phyloP scores from a whole-genome alignment of 257 asterid species.

The Capsicum pubescens region DNA sequence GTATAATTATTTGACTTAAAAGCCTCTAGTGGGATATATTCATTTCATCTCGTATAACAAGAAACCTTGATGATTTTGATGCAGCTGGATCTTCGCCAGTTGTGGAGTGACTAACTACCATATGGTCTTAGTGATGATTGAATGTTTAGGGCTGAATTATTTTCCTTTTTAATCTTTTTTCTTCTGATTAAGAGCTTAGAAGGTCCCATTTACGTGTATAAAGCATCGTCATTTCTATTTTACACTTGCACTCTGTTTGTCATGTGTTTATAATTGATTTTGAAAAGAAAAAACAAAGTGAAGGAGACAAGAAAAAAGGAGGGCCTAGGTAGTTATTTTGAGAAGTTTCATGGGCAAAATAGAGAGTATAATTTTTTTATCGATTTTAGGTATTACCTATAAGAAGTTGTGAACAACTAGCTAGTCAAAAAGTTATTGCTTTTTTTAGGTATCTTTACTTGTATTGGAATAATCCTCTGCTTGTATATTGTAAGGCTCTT shows the following conservation, averaged over 20 bases:
- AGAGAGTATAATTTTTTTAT: neutral
- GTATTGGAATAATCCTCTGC: neutral
- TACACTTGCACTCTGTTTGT: neutral
- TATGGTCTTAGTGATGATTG: conserved; percentile 10
- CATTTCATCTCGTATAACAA: neutral
- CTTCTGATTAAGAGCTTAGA: conserved; percentile 31
- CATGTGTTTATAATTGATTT: conserved; percentile 21
- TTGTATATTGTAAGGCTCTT: neutral
- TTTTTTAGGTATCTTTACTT: neutral
- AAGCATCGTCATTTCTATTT: conserved; percentile 29
- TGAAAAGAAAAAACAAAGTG: neutral
- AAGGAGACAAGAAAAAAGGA: neutral
- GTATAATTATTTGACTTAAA: neutral
- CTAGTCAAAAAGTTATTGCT: neutral
- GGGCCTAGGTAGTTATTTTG: conserved; percentile 19
- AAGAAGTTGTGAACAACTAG: conserved; percentile 3
- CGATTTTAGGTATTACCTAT: conserved; percentile 18
- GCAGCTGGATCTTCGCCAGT: conserved; percentile 39
- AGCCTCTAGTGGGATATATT: neutral
- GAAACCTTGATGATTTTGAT: conserved; percentile 7
- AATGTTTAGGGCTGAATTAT: conserved; percentile 27
- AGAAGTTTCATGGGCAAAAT: conserved; percentile 15
- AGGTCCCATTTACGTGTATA: conserved; percentile 17
- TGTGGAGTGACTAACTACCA: conserved; percentile 25
- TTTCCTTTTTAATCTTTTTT: neutral